Evolutionary conservation across 2,329 filamentous ascomycete genomes (phyloP).

Genomic region (Penicillium brevicompactum): DNA sequence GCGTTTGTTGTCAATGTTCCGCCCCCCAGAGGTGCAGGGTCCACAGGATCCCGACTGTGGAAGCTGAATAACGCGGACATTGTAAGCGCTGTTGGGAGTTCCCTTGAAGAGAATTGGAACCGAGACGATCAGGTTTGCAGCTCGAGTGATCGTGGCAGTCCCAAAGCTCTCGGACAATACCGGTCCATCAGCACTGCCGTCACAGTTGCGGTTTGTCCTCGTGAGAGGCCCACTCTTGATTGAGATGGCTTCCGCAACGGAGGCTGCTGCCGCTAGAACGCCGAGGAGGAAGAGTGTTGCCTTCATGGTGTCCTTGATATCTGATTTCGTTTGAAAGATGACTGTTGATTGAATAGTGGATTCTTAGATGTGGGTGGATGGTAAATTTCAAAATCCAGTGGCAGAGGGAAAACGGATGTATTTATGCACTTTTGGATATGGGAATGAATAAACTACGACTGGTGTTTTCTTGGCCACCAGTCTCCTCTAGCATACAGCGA

Average conservation of each 20-base stretch:
- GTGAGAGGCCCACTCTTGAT: background rate
- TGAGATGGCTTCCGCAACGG: background rate
- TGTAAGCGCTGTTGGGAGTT: constrained; percentile 1
- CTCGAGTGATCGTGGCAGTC: background rate
- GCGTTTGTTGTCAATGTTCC: background rate
- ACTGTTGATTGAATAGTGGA: background rate
- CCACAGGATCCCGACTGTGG: background rate
- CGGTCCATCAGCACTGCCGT: background rate
- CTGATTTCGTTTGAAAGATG: background rate
- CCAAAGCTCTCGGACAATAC: background rate
- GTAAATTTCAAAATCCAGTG: no score
- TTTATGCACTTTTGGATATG: no score
- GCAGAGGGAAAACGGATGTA: no score
- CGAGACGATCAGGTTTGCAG: background rate
- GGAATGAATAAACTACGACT: no score
- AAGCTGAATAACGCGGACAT: constrained; percentile 1
- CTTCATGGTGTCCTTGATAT: background rate
- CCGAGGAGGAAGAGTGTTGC: background rate
- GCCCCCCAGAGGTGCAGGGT: background rate
- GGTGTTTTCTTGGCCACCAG: no score
- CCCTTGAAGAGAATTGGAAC: background rate
- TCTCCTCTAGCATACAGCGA: no score
- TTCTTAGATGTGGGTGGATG: no score
- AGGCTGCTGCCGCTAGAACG: background rate
- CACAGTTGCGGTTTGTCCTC: background rate